Evolutionary conservation across 805 yeast genomes (phyloP).

Genomic region (Cyberlindnera subsufficiens): DNA sequence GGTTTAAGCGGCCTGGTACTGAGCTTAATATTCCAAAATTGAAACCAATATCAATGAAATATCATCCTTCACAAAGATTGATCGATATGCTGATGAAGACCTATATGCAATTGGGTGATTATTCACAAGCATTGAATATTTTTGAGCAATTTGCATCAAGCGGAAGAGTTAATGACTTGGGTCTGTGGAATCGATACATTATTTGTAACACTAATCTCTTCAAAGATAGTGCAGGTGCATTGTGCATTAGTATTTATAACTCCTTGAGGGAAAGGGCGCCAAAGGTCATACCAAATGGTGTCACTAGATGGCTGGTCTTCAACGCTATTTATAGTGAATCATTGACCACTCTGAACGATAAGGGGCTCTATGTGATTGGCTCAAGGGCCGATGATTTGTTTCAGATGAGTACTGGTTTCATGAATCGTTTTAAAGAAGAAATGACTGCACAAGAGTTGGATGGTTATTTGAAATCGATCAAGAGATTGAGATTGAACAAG

Average conservation of each 20-base stretch:
- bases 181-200: conserved; percentile 3
- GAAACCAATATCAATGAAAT: conserved; percentile 9
- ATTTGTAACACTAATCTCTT: conserved; percentile 6
- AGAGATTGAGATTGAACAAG: conserved; percentile 16
- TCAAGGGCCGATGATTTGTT: conserved; percentile 12
- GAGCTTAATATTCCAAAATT: conserved; percentile 2
- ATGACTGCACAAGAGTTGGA: conserved; percentile 13
- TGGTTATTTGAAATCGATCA: conserved; percentile 21
- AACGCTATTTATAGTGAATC: conserved; percentile 18
- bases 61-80: conserved; percentile 14
- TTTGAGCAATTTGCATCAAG: conserved; percentile 2
- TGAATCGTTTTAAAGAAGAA: conserved; percentile 1
- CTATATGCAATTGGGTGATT: conserved; percentile 13
- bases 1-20: background rate
- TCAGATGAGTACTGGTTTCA: conserved; percentile 14
- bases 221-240: conserved; percentile 9
- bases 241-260: conserved; percentile 15
- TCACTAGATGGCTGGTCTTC: conserved; percentile 20
- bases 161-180: conserved; percentile 10
- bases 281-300: conserved; percentile 7
- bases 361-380: conserved; percentile 17
- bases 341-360: conserved; percentile 13
- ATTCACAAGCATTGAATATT: conserved; percentile 7
- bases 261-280: conserved; percentile 4
- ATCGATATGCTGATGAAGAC: conserved; percentile 17